phyloP scores from a whole-genome alignment of 805 yeast genomes.

The Tetrapisispora fleetii region DNA sequence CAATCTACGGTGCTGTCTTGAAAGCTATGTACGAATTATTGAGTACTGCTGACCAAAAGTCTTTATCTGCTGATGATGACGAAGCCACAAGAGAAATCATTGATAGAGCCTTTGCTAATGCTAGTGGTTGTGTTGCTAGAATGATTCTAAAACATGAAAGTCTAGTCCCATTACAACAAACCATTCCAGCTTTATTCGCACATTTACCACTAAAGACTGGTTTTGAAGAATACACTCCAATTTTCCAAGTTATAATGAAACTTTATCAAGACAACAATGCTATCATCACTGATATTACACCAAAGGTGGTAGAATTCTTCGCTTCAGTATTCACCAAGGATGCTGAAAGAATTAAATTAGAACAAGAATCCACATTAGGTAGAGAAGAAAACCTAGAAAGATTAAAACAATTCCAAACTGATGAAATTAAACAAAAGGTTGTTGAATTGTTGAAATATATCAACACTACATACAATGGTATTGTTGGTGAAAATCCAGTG shows the following conservation, averaged over 20 bases:
- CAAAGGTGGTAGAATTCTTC: constrained; percentile 56
- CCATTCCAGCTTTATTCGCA: constrained; percentile 61
- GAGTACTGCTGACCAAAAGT: constrained; percentile 70
- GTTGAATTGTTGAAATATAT: constrained; percentile 63
- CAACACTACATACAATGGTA: constrained; percentile 53
- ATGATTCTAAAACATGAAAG: constrained; percentile 64
- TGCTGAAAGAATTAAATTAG: constrained; percentile 58
- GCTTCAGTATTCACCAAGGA: constrained; percentile 67
- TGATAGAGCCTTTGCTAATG: constrained; percentile 82
- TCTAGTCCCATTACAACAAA: constrained; percentile 67
- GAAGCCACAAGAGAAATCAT: constrained; percentile 73
- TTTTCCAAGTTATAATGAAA: constrained; percentile 65
- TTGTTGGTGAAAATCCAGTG: constrained; percentile 39
- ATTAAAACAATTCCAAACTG: constrained; percentile 67
- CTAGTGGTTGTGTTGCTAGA: constrained; percentile 95
- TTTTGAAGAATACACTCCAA: constrained; percentile 86
- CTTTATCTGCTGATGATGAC: constrained; percentile 40
- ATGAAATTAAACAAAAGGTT: constrained; percentile 54
- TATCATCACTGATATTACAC: constrained; percentile 44
- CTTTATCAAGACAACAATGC: constrained; percentile 58
- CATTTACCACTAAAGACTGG: constrained; percentile 84
- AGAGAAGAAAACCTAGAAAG: constrained; percentile 76
- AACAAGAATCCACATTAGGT: constrained; percentile 68
- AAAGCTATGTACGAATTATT: constrained; percentile 59
- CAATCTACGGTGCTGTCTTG: constrained; percentile 60